Base-by-base conservation (phyloP, 2,329 filamentous ascomycete genomes). In the Neofusicoccum ribis region DNA sequence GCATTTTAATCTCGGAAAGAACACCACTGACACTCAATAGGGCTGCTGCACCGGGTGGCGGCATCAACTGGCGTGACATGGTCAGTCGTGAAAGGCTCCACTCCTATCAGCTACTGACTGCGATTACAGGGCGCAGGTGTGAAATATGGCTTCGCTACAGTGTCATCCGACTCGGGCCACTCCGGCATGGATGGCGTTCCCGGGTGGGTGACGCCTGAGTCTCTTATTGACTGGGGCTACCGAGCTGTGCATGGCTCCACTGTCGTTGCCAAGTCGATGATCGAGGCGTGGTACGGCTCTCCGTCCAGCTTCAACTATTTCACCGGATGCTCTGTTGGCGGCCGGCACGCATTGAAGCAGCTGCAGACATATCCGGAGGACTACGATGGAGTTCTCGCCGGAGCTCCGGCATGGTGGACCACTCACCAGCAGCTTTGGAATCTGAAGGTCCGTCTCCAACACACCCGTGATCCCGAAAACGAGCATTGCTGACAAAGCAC, bases 321-420 rank as follows among this genome's bases (percentile, higher is more conserved):
- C 66, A 70, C 83, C 2, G 86, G 86, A 5, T 88, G 86, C 69
- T 88, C 85, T 0, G 82, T 84, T 0, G 87, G 87, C 4, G 86
- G 87, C 0, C 78, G 86, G 0, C 84, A 88, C 75, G 86, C 84
- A 3, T 76, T 86, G 43, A 84, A 84, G 63, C 80, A 82, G 5
- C 81, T 84, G 0, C 81, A 88, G 68, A 70, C 75, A 9, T 87
- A 81, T 65, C 85, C 86, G 0, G 76, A 82, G 0, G 85, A 87
- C 66, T 87, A 87, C 63, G 84, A 88, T 67, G 86, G 86, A n/a
- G 79, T 84, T 6, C 70, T 88, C 1, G 81, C 84, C 14, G 84
- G 84, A 9, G 83, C 80, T 5, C 76, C 81, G 9, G 79, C 83
- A 0, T 85, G 83, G 82, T 84, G 82, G 76, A 83, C 78, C 0